Evolutionary conservation across 257 asterid genomes (phyloP).

Genomic region (Voacanga thouarsii): DNA sequence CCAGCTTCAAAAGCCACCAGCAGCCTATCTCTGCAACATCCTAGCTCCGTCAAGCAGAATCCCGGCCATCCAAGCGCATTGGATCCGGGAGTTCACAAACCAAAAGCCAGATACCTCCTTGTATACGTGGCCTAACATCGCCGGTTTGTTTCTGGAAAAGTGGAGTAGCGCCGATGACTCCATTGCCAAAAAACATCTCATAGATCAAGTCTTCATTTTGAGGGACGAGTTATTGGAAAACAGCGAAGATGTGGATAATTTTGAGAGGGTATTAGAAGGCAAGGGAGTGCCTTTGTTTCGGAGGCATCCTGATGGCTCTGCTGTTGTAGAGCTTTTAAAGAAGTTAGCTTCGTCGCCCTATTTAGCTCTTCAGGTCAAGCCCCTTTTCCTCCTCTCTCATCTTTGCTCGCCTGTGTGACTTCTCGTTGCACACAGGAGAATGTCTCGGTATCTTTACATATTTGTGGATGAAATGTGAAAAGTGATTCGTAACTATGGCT

Average conservation of each 20-base stretch:
- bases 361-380: constrained; percentile 60
- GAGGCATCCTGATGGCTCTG: constrained; percentile 53
- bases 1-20: background rate
- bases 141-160: constrained; percentile 10
- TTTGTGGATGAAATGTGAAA: background rate
- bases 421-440: background rate
- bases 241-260: constrained; percentile 31
- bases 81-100: background rate
- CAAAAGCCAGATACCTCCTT: constrained; percentile 3
- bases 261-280: constrained; percentile 48
- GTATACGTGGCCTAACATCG: background rate
- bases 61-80: background rate
- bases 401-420: background rate
- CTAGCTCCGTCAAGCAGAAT: background rate
- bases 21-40: background rate
- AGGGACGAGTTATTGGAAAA: constrained; percentile 42
- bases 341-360: constrained; percentile 42
- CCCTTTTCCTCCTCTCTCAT: constrained; percentile 4
- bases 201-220: constrained; percentile 38
- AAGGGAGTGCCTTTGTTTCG: constrained; percentile 51
- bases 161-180: constrained; percentile 12
- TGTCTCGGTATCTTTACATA: background rate
- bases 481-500: background rate
- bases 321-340: constrained; percentile 54
- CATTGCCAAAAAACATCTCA: constrained; percentile 18